These are phyloP conservation scores for Liriodendron chinense DNA, from an alignment of 164 flowering plant species.

Conservation along the genomic window DNA sequence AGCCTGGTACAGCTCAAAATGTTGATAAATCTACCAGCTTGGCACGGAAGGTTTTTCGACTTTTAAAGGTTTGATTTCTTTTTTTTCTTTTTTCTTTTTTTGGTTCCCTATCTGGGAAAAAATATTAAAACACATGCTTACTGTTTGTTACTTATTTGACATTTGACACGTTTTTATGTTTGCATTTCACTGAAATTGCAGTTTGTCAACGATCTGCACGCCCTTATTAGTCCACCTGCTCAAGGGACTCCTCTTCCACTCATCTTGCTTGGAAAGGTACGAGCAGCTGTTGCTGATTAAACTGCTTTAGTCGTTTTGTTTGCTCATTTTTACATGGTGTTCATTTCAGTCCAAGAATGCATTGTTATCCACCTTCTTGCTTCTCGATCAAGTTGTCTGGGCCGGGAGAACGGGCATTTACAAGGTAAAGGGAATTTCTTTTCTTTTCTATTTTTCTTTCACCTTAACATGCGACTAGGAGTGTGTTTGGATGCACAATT, in stretches of 20 bases:
- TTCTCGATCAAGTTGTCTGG: slow-evolving; percentile 98
- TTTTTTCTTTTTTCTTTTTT: not conserved
- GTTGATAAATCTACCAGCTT: slow-evolving; percentile 94
- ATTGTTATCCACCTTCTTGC: slow-evolving; percentile 84
- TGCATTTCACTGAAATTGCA: slow-evolving; percentile 32
- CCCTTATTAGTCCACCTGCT: slow-evolving; percentile 82
- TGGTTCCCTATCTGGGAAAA: not conserved
- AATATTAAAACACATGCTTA: not conserved
- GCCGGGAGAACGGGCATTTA: slow-evolving; percentile 91
- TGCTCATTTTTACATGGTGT: not conserved
- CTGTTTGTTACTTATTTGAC: not conserved
- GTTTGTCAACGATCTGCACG: slow-evolving; percentile 97
- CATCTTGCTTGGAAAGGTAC: slow-evolving; percentile 87
- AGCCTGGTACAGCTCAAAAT: slow-evolving; percentile 93
- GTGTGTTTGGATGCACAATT: too few relatives aligned
- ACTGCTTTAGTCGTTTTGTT: not conserved
- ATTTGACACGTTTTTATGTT: not conserved
- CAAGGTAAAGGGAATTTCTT: slow-evolving; percentile 31
- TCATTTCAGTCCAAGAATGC: slow-evolving; percentile 88
- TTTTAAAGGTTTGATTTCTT: slow-evolving; percentile 68
- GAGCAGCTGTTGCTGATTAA: not conserved
- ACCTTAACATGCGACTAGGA: too few relatives aligned
- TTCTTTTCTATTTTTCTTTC: too few relatives aligned
- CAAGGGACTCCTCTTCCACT: slow-evolving; percentile 94
- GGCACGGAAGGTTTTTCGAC: slow-evolving; percentile 97